phyloP scores from a whole-genome alignment of 306 rosid species.

The Quercus bicolor region DNA sequence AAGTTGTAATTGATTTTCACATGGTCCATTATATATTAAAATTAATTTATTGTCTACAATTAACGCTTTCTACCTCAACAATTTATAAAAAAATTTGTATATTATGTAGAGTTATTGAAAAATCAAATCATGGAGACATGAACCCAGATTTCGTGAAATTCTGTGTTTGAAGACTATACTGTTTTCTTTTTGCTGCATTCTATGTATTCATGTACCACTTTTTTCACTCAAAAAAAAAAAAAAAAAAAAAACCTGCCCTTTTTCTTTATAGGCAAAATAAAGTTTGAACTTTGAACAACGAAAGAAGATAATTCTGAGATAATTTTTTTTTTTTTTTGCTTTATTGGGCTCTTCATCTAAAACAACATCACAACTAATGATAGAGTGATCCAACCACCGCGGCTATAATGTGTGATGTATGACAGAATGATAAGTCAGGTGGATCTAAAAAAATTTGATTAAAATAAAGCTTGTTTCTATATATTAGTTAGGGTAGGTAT shows the following conservation, averaged over 20 bases:
- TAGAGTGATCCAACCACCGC: slow-evolving; percentile 7
- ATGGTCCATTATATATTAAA: too few relatives aligned
- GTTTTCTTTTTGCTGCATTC: not conserved
- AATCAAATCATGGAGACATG: too few relatives aligned
- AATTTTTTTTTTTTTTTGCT: not conserved
- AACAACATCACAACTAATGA: slow-evolving; percentile 5
- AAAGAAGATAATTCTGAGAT: not conserved
- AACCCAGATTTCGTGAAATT: too few relatives aligned
- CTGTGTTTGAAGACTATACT: too few relatives aligned
- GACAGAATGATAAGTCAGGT: too few relatives aligned
- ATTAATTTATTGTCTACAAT: too few relatives aligned
- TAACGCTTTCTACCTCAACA: too few relatives aligned
- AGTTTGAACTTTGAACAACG: not conserved
- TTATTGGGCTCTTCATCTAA: not conserved
- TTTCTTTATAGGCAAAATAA: not conserved
- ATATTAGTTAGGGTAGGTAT: not conserved
- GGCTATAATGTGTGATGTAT: not conserved
- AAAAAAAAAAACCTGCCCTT: not conserved
- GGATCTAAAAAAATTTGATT: too few relatives aligned
- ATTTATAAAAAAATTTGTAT: too few relatives aligned
- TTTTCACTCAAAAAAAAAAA: not conserved
- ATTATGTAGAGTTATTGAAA: too few relatives aligned
- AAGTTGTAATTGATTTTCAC: too few relatives aligned
- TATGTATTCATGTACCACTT: not conserved
- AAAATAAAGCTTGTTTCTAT: not conserved